Base-by-base conservation (phyloP, 208 protist genomes). In the Angomonas ambiguus region DNA sequence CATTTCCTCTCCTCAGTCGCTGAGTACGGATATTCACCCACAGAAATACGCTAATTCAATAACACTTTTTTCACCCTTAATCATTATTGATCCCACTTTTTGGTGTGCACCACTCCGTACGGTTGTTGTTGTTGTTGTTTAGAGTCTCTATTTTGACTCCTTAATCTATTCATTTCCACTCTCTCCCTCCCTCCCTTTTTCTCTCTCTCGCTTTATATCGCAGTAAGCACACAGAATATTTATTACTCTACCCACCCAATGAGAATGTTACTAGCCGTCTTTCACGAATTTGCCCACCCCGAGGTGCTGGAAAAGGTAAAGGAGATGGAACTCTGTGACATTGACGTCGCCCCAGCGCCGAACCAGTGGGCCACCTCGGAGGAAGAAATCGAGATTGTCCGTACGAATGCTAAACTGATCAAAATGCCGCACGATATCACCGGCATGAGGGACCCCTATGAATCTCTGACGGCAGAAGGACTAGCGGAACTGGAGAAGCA, bases 331-430 rank as follows among this genome's bases (percentile, higher is more conserved):
- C 83, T 92, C 59, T 91, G 84, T 69, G 77, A 83, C 4, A 74
- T 94, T 13, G 88, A 94, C 53, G 59, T 83, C 0, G 70, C 72
- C 0, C 69, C 76, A 0, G 65, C 75, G 65, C 76, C 80, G 11
- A 79, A 77, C 61, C 68, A 58, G 51, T 42, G 80, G 28, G 85
- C 83, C 24, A 79, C 72, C 22, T 79, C 75, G 27, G 73, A 82
- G 48, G 79, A 82, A 58, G 88, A 94, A 53, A 51, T 77, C 25
- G 41, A 66, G 33, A 80, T 83, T 0, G 70, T 92, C 67, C 71
- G 79, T 45, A 82, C 69, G 35, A 92, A 92, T 59, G 88, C 85
- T 18, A 94, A 94, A 69, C 73, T 94, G n/a, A 87, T 94, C 60
- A 84, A 80, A 1, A 71, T 88, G 30, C 28, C 65, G 34, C 80